Evolutionary conservation across 805 yeast species (phyloP), one percentile per base, ranked within the genome.

Genomic region (Pichia ethanolica): DNA sequence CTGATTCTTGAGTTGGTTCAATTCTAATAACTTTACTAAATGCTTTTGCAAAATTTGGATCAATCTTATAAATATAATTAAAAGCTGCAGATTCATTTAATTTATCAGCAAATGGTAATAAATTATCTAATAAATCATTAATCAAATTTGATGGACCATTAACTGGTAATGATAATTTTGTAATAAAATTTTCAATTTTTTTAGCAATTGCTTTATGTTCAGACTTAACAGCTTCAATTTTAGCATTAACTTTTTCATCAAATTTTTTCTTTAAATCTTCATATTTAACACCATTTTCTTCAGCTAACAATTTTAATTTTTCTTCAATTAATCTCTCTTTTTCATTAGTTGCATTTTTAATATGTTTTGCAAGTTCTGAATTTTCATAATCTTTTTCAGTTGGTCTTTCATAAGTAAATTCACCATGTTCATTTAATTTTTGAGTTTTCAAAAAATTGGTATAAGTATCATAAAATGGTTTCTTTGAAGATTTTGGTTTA

Each of bases 371-470:
- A 25, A 55, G 55, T 9, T 53, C 51, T 1, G 67, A 63, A 10
- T 56, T 46, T 20, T 56, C 49, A 42, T 58, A 63, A 12, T 59
- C 59, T 20, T 52, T 44, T 30, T 54, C 54, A 8, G 56, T 54
- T 47, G 63, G 55, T 13, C 46, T 32, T 28, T 52, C 55, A 13
- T 46, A 51, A 36, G 57, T 49, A 35, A 61, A 58, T 42, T 53
- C 48, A 35, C 65, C 66, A 4, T 60, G 50, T 25, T 59, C 56
- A 42, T 62, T 61, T 26, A 56, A 38, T 12, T 60, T 62, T 8
- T 52, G 42, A 20, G 53, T 40, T 32, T 48, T 45, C 26, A 52
- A 44, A 14, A 51, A 48, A 9, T 46, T 35, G 12, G 39, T 46
- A 37, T 49, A 54, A 4, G 50, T 47, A n/a, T 51, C 39, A 27